These are phyloP conservation scores for Henckelia pumila DNA, from an alignment of 257 asterid species.

Conservation along the genomic window DNA sequence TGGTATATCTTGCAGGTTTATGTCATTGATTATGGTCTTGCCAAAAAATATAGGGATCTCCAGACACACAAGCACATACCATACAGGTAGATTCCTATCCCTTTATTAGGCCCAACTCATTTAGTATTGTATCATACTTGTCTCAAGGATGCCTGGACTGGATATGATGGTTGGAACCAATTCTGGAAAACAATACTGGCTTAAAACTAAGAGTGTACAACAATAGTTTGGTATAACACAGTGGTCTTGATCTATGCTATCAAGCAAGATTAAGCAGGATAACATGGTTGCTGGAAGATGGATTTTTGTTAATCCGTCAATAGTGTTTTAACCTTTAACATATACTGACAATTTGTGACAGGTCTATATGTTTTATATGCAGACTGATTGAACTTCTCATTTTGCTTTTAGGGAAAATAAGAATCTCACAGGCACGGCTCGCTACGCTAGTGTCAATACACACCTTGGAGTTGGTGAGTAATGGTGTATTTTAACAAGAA, in stretches of 20 bases:
- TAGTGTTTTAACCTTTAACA: too few relatives aligned
- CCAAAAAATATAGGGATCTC: slow-evolving; percentile 89
- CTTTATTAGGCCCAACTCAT: neutral
- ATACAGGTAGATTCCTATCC: slow-evolving; percentile 54
- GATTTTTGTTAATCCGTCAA: too few relatives aligned
- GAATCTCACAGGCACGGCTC: slow-evolving; percentile 58
- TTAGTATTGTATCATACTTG: too few relatives aligned
- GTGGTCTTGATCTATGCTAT: neutral
- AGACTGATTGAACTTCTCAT: neutral
- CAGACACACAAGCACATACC: slow-evolving; percentile 97
- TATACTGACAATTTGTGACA: neutral
- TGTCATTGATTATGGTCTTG: slow-evolving; percentile 93
- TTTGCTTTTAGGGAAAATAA: slow-evolving; percentile 43
- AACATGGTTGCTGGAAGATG: neutral
- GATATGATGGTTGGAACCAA: neutral
- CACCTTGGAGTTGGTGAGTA: slow-evolving; percentile 57
- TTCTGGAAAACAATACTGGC: neutral
- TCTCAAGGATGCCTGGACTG: neutral
- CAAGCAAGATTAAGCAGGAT: too few relatives aligned
- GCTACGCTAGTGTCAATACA: slow-evolving; percentile 57
- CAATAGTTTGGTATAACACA: neutral
- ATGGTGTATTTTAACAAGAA: neutral
- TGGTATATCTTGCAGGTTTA: slow-evolving; percentile 59
- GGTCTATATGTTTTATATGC: neutral
- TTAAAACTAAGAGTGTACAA: too few relatives aligned